Evolutionary conservation across 495 filamentous ascomycete genomes (phyloP).

Genomic region (Hypomontagnella submonticulosa): DNA sequence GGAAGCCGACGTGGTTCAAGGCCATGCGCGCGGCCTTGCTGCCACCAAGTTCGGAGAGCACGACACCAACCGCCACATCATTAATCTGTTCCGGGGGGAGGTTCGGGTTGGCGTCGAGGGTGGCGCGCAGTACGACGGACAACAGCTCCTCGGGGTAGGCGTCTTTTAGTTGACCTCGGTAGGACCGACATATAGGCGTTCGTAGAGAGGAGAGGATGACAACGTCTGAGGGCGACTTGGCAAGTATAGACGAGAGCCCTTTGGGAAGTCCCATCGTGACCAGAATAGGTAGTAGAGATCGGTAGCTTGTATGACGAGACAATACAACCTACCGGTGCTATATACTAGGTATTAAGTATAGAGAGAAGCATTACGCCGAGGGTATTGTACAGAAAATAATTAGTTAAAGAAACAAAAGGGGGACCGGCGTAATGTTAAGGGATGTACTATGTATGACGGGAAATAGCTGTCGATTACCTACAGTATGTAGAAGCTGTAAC

Average conservation of each 20-base stretch:
- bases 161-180: conserved; percentile 86
- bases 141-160: conserved; percentile 92
- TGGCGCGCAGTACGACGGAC: conserved; percentile 81
- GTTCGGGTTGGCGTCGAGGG: conserved; percentile 77
- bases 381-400: too few species aligned
- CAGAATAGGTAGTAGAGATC: neutral
- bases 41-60: conserved; percentile 89
- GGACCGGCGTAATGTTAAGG: too few species aligned
- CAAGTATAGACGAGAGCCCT: conserved; percentile 79
- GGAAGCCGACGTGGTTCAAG: conserved; percentile 81
- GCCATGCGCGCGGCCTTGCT: conserved; percentile 93
- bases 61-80: conserved; percentile 87
- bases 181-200: conserved; percentile 83
- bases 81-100: conserved; percentile 77
- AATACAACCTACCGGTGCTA: too few species aligned
- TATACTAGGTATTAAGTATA: too few species aligned
- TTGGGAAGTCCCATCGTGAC: conserved; percentile 51
- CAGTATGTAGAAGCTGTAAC: neutral
- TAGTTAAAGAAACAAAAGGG: too few species aligned
- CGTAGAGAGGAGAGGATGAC: conserved; percentile 90
- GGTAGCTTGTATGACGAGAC: neutral
- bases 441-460: too few species aligned
- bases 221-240: conserved; percentile 82
- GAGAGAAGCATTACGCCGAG: too few species aligned
- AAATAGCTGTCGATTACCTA: too few species aligned